phyloP scores from a whole-genome alignment of 306 rosid genomes.

The Potentilla sterilis region DNA sequence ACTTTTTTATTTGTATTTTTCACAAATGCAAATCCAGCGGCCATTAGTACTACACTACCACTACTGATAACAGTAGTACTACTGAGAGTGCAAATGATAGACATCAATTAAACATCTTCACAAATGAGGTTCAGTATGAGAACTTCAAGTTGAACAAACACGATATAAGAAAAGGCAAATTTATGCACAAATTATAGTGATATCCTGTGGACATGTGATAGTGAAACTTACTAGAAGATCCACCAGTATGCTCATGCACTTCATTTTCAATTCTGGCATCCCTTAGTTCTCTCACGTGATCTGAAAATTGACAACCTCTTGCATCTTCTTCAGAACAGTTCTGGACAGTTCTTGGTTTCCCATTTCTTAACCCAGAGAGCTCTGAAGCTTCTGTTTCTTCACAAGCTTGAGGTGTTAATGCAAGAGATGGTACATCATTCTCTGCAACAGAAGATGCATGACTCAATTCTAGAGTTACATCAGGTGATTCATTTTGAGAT shows the following conservation, averaged over 20 bases:
- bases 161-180: background rate
- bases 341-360: constrained; percentile 29
- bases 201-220: background rate
- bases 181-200: background rate
- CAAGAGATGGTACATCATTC: constrained; percentile 29
- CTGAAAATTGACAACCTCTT: constrained; percentile 22
- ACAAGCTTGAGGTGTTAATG: constrained; percentile 26
- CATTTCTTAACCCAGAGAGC: constrained; percentile 30
- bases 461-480: constrained; percentile 30
- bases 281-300: constrained; percentile 27
- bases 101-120: background rate
- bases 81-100: background rate
- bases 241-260: constrained; percentile 3
- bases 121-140: background rate
- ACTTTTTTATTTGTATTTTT: background rate
- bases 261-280: constrained; percentile 3
- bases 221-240: constrained; percentile 16
- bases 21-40: background rate
- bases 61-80: background rate
- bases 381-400: constrained; percentile 32
- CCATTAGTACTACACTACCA: no score
- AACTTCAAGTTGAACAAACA: background rate
- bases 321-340: constrained; percentile 35
- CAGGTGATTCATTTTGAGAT: constrained; percentile 36
- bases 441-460: constrained; percentile 24